Conservation (phyloP, 164 flowering plant species). For the Stephania japonica region DNA sequence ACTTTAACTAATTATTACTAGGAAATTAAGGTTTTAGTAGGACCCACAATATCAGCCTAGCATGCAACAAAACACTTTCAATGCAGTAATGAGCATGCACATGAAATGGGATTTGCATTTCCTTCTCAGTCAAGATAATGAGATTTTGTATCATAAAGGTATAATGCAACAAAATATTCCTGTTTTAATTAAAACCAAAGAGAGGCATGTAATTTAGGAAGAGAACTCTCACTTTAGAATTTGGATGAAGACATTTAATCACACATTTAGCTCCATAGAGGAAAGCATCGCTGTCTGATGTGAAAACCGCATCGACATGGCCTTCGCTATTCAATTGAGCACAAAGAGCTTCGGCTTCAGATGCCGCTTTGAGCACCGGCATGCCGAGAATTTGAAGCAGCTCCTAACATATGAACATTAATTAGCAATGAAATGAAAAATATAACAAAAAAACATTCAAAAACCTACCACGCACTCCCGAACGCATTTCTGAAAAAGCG, state of each 20-base stretch:
- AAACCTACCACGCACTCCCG: slow-evolving; percentile 77
- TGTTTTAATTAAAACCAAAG: background rate
- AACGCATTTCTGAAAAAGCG: slow-evolving; percentile 51
- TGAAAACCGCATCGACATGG: slow-evolving; percentile 85
- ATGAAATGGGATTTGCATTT: background rate
- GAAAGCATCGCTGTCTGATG: slow-evolving; percentile 91
- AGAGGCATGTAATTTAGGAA: background rate
- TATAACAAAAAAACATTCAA: background rate
- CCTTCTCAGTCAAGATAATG: background rate
- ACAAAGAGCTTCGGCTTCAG: slow-evolving; percentile 96
- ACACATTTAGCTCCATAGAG: slow-evolving; percentile 92
- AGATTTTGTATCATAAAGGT: background rate
- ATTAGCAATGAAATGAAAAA: background rate
- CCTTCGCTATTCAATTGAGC: slow-evolving; percentile 78
- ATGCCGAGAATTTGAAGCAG: slow-evolving; percentile 83
- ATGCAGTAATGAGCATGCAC: background rate
- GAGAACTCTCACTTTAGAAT: slow-evolving; percentile 56
- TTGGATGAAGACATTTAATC: slow-evolving; percentile 57
- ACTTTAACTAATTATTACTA: no score
- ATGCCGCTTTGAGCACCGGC: slow-evolving; percentile 70
- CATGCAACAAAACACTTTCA: no score
- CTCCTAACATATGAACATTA: slow-evolving; percentile 39
- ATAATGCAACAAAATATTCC: background rate
- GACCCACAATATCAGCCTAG: no score
- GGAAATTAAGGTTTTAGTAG: no score